Evolutionary conservation across 208 protist genomes (phyloP).

Genomic region (Crithidia mellificae): DNA sequence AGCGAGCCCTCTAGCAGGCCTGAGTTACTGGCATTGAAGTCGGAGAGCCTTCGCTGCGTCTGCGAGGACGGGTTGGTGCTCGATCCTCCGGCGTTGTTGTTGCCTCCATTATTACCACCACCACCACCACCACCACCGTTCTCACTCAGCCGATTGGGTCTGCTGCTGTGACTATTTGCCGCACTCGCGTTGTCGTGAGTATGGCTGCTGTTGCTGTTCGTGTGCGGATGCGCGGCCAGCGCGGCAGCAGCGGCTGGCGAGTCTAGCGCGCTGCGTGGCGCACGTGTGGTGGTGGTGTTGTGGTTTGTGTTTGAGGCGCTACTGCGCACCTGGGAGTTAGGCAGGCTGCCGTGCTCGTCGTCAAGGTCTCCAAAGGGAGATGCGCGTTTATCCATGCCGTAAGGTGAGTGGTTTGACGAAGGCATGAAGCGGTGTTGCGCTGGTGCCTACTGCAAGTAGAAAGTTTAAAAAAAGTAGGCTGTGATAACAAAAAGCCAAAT

Average conservation of each 20-base stretch:
- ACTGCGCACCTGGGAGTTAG: neutral
- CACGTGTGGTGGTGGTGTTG: neutral
- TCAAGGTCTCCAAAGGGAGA: conserved; percentile 7
- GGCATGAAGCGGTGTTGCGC: neutral
- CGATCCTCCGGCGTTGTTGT: neutral
- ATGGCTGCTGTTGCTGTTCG: neutral
- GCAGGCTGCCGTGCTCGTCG: neutral
- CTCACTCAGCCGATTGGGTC: neutral
- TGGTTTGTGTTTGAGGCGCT: neutral
- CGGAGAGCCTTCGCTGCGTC: conserved; percentile 3
- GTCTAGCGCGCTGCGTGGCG: conserved; percentile 9
- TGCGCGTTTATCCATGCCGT: neutral
- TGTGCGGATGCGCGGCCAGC: neutral
- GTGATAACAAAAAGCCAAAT: too few species aligned
- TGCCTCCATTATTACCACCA: neutral
- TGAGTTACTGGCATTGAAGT: conserved; percentile 1
- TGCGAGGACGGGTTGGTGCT: neutral
- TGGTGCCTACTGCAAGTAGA: neutral
- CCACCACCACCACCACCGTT: too few species aligned
- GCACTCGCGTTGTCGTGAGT: neutral
- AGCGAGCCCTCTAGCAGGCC: neutral
- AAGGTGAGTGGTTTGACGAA: conserved; percentile 8
- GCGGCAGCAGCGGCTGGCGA: neutral
- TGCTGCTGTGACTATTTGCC: neutral
- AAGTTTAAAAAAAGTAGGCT: neutral